A percentile compares a stretch with the other conserved stretches of the same genome.
These are phyloP conservation scores for Pythium vanterpoolii DNA, from an alignment of 352 stramenopile genomes.

Conservation along the genomic window DNA sequence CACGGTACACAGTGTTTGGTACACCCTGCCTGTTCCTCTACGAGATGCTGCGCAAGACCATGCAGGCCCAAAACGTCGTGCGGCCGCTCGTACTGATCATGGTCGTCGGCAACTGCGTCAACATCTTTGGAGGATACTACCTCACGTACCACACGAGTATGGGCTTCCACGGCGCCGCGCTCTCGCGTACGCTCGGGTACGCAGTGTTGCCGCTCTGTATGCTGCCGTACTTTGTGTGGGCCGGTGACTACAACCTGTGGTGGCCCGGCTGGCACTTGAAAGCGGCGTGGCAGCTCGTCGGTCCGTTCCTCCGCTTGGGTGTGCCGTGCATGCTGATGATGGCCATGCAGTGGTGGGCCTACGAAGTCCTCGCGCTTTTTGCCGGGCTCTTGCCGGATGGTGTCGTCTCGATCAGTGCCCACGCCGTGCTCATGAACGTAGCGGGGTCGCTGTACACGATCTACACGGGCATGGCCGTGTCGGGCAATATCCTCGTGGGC, in stretches of 20 bases:
- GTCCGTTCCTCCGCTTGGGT: too few species aligned
- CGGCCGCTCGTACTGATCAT: constrained; percentile 20
- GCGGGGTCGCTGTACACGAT: constrained; percentile 63
- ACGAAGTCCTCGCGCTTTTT: constrained; percentile 66
- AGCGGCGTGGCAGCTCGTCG: too few species aligned
- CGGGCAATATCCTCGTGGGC: constrained; percentile 72
- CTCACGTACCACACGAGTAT: too few species aligned
- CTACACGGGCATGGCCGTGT: constrained; percentile 63
- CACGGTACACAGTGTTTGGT: constrained; percentile 32
- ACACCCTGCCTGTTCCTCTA: constrained; percentile 63
- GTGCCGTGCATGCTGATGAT: constrained; percentile 57
- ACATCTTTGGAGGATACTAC: constrained; percentile 37
- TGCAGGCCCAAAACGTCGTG: constrained; percentile 71
- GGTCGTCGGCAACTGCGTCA: background rate
- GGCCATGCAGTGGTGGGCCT: constrained; percentile 78
- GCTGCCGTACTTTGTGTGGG: too few species aligned
- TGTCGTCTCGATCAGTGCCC: constrained; percentile 67
- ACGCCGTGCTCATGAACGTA: constrained; percentile 74
- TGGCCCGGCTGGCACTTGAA: too few species aligned
- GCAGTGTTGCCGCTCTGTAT: too few species aligned
- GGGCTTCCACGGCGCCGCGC: too few species aligned
- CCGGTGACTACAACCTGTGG: too few species aligned
- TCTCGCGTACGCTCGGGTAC: too few species aligned
- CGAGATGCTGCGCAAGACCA: constrained; percentile 61
- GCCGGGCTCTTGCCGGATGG: constrained; percentile 65